Base-by-base conservation (phyloP, 371 early-diverging fungal species). In the Phascolomyces articulosus region DNA sequence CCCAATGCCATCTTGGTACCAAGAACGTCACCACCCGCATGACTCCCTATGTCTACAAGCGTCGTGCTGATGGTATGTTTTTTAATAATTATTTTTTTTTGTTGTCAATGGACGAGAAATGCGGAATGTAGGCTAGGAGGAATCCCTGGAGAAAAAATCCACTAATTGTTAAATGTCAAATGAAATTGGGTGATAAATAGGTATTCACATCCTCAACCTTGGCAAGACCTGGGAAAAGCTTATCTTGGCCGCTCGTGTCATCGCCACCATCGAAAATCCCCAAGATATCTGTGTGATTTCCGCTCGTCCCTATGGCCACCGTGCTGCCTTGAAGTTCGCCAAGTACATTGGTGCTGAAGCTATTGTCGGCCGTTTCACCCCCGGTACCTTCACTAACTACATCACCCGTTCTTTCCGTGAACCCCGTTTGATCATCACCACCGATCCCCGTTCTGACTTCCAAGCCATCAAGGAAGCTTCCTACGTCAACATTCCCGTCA, bases 351-450 rank as follows among this genome's bases (percentile, higher is more conserved):
- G 98, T 65, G 95, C 96, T 60, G 95, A 95, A 79, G 96, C 98
- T 74, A 93, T 98, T 66, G 98, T 98, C 60, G 99, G 99, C 80
- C 94, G 99, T 72, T 99, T 99, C 93, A 98, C 99, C 75, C 99
- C 99, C 69, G 99, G 99, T 87, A 98, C 96, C 80, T 99, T 99
- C 88, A 99, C 99, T 76, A 99, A 99, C 87, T 95, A 98, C 88
- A 95, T 94, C 85, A 99, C 99, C 71, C 97, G 96, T 73, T 86
- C 95, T 64, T 97, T 99, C 92, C 92, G 93, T 79, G 99, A 99
- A 85, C 99, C 99, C 69, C 92, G 98, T 64, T 79, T 99, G 67
- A 92, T 99, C 78, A 89, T 99, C 73, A 96, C 96, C 68, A 94
- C 98, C 65, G 99, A 99, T 87, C 98, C 99, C 72, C 92, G 91